Conservation (phyloP, 2,329 filamentous ascomycete genomes). For the Tolypocladium cylindrosporum region DNA sequence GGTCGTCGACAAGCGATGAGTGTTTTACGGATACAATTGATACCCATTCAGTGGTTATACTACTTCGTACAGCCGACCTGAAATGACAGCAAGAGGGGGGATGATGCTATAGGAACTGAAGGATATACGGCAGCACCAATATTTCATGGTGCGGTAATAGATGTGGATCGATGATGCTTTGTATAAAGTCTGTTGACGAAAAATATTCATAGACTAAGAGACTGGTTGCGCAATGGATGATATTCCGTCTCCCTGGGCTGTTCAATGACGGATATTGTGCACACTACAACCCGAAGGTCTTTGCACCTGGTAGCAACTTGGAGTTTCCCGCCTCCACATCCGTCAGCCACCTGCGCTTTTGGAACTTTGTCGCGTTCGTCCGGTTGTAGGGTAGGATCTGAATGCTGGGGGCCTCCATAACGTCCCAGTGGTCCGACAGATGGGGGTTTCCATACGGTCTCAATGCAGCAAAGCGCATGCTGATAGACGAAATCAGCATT, state of each 20-base stretch:
- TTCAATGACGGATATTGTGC: not conserved
- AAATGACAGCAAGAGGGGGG: not conserved
- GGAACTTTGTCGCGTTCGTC: conserved; percentile 9
- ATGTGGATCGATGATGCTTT: not conserved
- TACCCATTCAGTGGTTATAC: not conserved
- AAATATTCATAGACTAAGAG: not conserved
- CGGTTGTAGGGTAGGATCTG: conserved; percentile 21
- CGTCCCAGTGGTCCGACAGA: conserved; percentile 31
- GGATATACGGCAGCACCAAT: not conserved
- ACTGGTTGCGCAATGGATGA: not conserved
- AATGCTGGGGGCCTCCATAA: conserved; percentile 23
- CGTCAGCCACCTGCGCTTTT: conserved; percentile 4
- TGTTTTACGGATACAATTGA: not conserved
- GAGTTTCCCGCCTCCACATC: not conserved
- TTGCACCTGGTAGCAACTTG: no score
- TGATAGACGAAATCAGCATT: conserved; percentile 8
- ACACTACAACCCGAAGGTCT: no score
- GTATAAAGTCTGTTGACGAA: not conserved
- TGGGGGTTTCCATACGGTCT: conserved; percentile 30
- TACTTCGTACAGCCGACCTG: not conserved
- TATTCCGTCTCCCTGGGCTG: not conserved
- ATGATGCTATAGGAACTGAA: not conserved
- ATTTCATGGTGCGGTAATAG: not conserved
- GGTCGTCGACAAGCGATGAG: not conserved
- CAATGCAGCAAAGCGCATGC: conserved; percentile 31